phyloP scores from a whole-genome alignment of 2,329 filamentous ascomycete genomes.

The Ceratocystis harringtonii region DNA sequence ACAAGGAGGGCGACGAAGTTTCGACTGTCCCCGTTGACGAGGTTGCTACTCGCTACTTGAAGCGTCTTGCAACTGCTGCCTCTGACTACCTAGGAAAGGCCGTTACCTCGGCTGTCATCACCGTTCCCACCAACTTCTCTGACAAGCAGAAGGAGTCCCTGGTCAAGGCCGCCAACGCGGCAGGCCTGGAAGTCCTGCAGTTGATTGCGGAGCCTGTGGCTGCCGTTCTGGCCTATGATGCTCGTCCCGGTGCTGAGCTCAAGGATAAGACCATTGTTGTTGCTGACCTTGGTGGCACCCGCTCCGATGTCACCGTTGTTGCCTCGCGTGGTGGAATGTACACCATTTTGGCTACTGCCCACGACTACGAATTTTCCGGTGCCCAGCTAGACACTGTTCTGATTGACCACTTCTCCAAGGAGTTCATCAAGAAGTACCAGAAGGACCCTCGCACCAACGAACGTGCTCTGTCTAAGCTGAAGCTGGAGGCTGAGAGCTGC shows the following conservation, averaged over 20 bases:
- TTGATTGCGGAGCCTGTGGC: conserved; percentile 84
- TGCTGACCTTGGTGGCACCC: conserved; percentile 80
- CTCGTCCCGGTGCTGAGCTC: conserved; percentile 56
- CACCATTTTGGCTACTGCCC: conserved; percentile 79
- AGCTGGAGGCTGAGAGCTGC: conserved; percentile 74
- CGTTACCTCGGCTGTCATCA: conserved; percentile 88
- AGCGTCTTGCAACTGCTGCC: conserved; percentile 66
- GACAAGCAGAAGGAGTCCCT: conserved; percentile 77
- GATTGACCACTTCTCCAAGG: conserved; percentile 94
- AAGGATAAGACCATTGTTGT: conserved; percentile 85
- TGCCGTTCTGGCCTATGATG: conserved; percentile 80
- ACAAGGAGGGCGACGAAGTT: conserved; percentile 37
- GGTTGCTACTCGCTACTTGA: conserved; percentile 69
- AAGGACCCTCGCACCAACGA: conserved; percentile 71
- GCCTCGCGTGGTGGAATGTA: conserved; percentile 91
- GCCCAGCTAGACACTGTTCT: conserved; percentile 76
- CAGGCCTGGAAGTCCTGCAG: conserved; percentile 79
- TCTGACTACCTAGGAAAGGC: conserved; percentile 85
- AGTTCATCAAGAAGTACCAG: conserved; percentile 95
- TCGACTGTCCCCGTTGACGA: conserved; percentile 67
- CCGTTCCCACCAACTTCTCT: conserved; percentile 83
- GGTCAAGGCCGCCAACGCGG: conserved; percentile 59
- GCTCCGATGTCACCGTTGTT: conserved; percentile 81
- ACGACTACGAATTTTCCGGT: conserved; percentile 91
- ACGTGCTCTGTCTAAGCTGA: conserved; percentile 77